A percentile compares a stretch with the other conserved stretches of the same genome.
phyloP scores from a whole-genome alignment of 306 rosid genomes.

The Begonia fuchsioides region DNA sequence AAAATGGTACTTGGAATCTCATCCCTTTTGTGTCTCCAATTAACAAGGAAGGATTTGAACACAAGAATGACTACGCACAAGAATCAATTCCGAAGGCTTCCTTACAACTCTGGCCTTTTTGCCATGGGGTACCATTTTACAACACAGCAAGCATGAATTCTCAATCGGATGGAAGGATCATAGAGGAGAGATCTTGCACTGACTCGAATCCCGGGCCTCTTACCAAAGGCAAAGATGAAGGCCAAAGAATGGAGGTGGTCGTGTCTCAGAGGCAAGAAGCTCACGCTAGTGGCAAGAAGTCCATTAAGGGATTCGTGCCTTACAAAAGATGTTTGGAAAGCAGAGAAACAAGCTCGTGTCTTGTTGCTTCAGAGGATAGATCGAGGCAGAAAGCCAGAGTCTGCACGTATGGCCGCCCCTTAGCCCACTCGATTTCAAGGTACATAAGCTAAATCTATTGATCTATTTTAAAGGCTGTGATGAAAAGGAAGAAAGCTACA shows the following conservation, averaged over 20 bases:
- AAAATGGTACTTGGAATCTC: conserved; percentile 32
- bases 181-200: conserved; percentile 35
- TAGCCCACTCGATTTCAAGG: not conserved
- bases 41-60: too few relatives aligned
- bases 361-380: conserved; percentile 35
- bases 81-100: conserved; percentile 13
- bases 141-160: conserved; percentile 13
- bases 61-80: not conserved
- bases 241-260: conserved; percentile 27
- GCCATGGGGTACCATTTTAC: conserved; percentile 27
- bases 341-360: conserved; percentile 37
- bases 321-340: conserved; percentile 73
- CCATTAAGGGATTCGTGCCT: conserved; percentile 59
- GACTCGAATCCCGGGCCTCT: conserved; percentile 37
- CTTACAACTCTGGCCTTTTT: conserved; percentile 29
- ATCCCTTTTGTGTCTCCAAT: conserved; percentile 12
- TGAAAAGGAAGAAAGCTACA: too few relatives aligned
- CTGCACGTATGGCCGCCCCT: conserved; percentile 28
- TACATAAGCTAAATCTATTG: not conserved
- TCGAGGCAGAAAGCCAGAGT: conserved; percentile 58
- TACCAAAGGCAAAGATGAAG: conserved; percentile 20
- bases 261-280: conserved; percentile 22
- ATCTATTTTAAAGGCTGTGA: too few relatives aligned
- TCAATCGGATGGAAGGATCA: conserved; percentile 15
- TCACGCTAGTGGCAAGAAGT: conserved; percentile 13